Base-by-base conservation (phyloP, 768 basidiomycete species). In the Phylloporus scabripes region DNA sequence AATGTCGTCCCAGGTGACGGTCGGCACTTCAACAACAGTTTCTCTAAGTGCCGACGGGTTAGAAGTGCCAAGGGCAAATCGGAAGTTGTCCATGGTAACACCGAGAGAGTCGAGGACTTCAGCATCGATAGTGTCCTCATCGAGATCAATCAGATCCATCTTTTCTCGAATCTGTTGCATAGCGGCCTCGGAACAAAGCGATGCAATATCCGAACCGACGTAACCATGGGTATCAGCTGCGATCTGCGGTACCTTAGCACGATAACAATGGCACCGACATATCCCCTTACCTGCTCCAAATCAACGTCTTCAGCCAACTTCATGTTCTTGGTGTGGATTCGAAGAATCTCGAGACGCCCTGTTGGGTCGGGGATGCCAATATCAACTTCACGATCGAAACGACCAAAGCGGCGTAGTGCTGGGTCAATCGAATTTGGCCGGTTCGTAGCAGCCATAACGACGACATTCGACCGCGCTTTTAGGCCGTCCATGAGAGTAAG, bases 91-190 rank as follows among this genome's bases (percentile, higher is more conserved):
- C 95, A 97, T 97, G 24, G 96, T 99, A 58, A 99, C 94, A 57
- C 96, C 96, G 43, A 99, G 88, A 6, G 94, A 90, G 71, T 99
- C 96, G 47, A 99, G 87, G 2, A 99, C 95, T 70, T 99, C 96
- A 7, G 96, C 96, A 61, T 99, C 96, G 63, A 99, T 99, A 43
- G 95, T 97, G 64, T 99, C 96, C 70, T 95, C 91, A 54, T 93
- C 92, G 26, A 95, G 80, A 67, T 94, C 92, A 55, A 95, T 92
- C 58, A 92, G 73, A 59, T 97, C 94, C 95, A 99, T 98, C 82
- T 99, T 99, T 74, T 99, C 96, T 67, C 96, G 90, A 56, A 99
- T 99, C 68, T 99, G 96, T 74, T 99, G 96, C 96, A 99, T 99
- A 40, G 96, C 96, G 48, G 96, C 96, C 68, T 99, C 96, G 2